Base-by-base conservation (phyloP, 139 green algal species). In the Ostreobium quekettii region DNA sequence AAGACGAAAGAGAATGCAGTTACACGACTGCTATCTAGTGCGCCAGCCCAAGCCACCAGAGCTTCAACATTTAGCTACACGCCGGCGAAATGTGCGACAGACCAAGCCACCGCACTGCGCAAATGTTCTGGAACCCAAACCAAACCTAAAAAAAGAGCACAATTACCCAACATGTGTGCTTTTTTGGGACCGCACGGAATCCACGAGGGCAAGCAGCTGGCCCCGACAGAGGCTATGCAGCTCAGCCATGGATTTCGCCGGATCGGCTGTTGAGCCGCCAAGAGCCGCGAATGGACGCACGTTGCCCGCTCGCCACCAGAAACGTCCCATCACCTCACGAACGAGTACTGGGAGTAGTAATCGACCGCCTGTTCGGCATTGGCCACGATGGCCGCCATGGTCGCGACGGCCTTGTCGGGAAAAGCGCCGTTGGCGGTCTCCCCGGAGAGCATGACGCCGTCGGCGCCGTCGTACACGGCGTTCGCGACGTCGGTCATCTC, bases 401-500 rank as follows among this genome's bases (percentile, higher is more conserved):
- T 87, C 0, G 56, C 64, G 8, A 95, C 87, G 0, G 88, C 86
- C 5, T 77, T 74, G 36, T 80, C 76, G 0, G 88, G 82, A 60
- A 86, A 93, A 11, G 71, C 47, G 3, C 88, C 88, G n/a, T 85
- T 88, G 2, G 89, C 89, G 5, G 82, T 91, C 79, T 95, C 89
- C 1, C 83, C 81, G n/a, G 71, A 85, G 6, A 93, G 77, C 86
- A 93, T 93, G 60, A 93, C 85, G 42, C 56, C 74, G 64, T 92
- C 86, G 30, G 82, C 88, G 37, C 84, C 84, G 65, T 92, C 86
- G 4, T 90, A 67, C 8, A 90, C 83, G 39, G 87, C 82, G 65
- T 93, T 93, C 36, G 87, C 86, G 7, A 91, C 80, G 59, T 93
- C 86, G 0, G 87, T 93, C 49, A 87, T 85, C 74, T 93, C 86